These are phyloP conservation scores for Gossypium davidsonii DNA, from an alignment of 441 rosid species.

Conservation along the genomic window DNA sequence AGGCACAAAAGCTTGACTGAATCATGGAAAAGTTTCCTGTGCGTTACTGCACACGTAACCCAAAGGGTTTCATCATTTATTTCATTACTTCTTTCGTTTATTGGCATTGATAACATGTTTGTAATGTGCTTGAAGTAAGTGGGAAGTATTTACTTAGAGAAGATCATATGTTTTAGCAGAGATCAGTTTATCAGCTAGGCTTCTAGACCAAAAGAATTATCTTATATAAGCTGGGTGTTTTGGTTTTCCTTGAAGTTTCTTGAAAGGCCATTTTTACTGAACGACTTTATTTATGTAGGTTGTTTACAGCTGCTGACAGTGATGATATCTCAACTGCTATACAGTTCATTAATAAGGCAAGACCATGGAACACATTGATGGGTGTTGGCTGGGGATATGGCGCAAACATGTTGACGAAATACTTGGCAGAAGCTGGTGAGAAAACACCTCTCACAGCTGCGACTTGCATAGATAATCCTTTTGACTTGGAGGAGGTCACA, in stretches of 20 bases:
- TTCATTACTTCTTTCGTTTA: not conserved
- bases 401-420: slow-evolving; percentile 87
- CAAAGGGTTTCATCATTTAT: not conserved
- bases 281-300: slow-evolving; percentile 59
- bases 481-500: slow-evolving; percentile 90
- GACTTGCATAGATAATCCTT: slow-evolving; percentile 87
- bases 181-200: not conserved
- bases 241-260: not conserved
- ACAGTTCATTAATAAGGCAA: slow-evolving; percentile 63
- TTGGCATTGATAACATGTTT: not conserved
- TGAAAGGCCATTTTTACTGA: slow-evolving; percentile 21
- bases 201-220: slow-evolving; percentile 10
- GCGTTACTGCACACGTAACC: too few species aligned
- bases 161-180: not conserved
- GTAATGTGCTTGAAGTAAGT: not conserved
- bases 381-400: slow-evolving; percentile 91
- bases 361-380: slow-evolving; percentile 91
- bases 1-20: too few species aligned
- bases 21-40: too few species aligned
- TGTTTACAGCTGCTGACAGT: slow-evolving; percentile 96
- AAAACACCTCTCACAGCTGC: slow-evolving; percentile 84
- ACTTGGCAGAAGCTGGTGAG: slow-evolving; percentile 85
- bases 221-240: not conserved
- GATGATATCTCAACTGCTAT: slow-evolving; percentile 82
- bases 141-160: not conserved